A percentile compares a stretch with the other conserved stretches of the same genome.
Conservation (phyloP, 2,329 filamentous ascomycete species). For the Diaporthe nobilis region DNA sequence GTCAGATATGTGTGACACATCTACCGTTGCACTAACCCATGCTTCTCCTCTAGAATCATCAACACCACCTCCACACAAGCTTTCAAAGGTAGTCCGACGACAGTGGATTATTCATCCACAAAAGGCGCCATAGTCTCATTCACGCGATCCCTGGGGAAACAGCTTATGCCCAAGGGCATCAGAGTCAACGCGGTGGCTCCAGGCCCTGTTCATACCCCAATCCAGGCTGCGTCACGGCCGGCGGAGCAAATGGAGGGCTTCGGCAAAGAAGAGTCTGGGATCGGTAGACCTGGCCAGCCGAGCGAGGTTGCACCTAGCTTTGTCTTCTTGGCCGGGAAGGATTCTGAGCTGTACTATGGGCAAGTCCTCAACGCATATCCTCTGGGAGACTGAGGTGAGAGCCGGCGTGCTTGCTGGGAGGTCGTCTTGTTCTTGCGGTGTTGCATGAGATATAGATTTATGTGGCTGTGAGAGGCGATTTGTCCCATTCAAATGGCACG, state of each 20-base stretch:
- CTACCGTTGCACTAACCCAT: too few species aligned
- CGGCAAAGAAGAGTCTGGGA: conserved; percentile 51
- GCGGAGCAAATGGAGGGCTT: conserved; percentile 62
- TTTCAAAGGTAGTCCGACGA: conserved; percentile 64
- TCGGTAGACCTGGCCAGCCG: conserved; percentile 59
- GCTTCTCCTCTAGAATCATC: conserved; percentile 60
- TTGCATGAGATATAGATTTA: neutral
- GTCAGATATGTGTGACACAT: neutral
- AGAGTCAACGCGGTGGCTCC: conserved; percentile 64
- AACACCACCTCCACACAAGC: conserved; percentile 69
- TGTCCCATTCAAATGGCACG: too few species aligned
- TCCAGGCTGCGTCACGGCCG: conserved; percentile 59
- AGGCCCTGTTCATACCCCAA: conserved; percentile 59
- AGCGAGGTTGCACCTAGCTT: conserved; percentile 60
- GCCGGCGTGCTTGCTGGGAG: neutral
- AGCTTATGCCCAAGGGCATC: conserved; percentile 70
- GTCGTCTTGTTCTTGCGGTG: neutral
- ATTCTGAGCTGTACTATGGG: conserved; percentile 56
- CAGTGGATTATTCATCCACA: conserved; percentile 70
- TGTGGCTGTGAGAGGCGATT: neutral
- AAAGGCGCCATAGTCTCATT: conserved; percentile 72
- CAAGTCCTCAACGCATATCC: conserved; percentile 58
- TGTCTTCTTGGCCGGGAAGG: conserved; percentile 57
- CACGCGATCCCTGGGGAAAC: conserved; percentile 65
- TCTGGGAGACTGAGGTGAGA: conserved; percentile 51